Conservation (phyloP, 2,329 filamentous ascomycete species). For the Exophiala sp. region DNA sequence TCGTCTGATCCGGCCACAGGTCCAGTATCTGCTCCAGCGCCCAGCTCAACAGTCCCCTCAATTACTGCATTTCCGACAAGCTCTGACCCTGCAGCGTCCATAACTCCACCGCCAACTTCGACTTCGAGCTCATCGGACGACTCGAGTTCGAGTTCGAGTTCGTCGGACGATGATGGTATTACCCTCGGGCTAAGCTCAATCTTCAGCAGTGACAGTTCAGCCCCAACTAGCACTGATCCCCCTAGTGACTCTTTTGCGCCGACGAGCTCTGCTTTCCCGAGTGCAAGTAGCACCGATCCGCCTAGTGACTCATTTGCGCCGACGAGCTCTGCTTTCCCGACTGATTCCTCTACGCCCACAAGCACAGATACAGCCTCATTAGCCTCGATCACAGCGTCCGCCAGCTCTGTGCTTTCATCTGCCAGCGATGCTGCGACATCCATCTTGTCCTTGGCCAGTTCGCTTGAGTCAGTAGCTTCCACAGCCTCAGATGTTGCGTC, state of each 20-base stretch:
- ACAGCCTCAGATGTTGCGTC: slow-evolving; percentile 21
- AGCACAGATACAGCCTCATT: slow-evolving; percentile 13
- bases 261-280: too few species aligned
- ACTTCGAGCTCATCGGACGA: slow-evolving; percentile 11
- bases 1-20: not conserved
- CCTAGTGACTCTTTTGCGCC: not conserved
- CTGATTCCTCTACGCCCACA: slow-evolving; percentile 22
- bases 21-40: not conserved
- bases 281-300: not conserved
- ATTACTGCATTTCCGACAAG: slow-evolving; percentile 9
- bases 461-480: slow-evolving; percentile 16
- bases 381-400: slow-evolving; percentile 5
- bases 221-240: not conserved
- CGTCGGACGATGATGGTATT: slow-evolving; percentile 5
- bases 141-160: slow-evolving; percentile 1
- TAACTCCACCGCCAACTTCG: slow-evolving; percentile 12
- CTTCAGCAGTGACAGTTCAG: slow-evolving; percentile 14
- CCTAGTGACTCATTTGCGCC: not conserved
- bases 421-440: slow-evolving; percentile 20
- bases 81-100: not conserved
- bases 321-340: not conserved
- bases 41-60: not conserved
- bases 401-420: slow-evolving; percentile 13
- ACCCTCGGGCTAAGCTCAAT: slow-evolving; percentile 18
- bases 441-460: slow-evolving; percentile 21